A percentile compares a stretch with the other conserved stretches of the same genome.
phyloP scores from a whole-genome alignment of 108 stramenopile species.

The Cyclotella baltica region DNA sequence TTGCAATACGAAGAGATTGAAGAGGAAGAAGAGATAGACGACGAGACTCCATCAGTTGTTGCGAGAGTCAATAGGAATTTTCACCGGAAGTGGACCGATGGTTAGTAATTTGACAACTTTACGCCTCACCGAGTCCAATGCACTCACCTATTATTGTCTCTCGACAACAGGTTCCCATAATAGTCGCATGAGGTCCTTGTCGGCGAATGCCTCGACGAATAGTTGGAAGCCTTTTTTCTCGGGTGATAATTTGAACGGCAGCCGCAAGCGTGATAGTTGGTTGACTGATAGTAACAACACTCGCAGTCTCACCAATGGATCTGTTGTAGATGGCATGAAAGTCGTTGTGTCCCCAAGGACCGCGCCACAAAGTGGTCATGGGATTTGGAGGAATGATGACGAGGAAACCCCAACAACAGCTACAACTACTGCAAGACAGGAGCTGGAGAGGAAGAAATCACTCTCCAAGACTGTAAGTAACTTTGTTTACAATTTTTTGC shows the following conservation, averaged over 20 bases:
- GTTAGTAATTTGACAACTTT: conserved; percentile 2
- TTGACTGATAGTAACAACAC: no score
- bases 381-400: not conserved
- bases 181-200: no score
- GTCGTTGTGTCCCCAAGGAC: not conserved
- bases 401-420: not conserved
- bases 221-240: no score
- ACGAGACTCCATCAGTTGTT: conserved; percentile 25
- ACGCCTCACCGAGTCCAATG: not conserved
- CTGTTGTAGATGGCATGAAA: not conserved
- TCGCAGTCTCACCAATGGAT: no score
- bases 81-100: not conserved
- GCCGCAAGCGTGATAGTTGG: no score
- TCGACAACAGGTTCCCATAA: no score
- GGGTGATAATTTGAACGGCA: no score
- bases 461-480: not conserved
- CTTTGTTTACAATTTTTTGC: no score
- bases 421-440: not conserved
- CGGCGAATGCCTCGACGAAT: no score
- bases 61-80: not conserved
- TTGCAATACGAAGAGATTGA: conserved; percentile 66
- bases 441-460: not conserved
- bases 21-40: conserved; percentile 28
- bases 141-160: no score
- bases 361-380: not conserved